Base-by-base conservation (phyloP, 2,329 filamentous ascomycete genomes). In the Colletotrichum scovillei region DNA sequence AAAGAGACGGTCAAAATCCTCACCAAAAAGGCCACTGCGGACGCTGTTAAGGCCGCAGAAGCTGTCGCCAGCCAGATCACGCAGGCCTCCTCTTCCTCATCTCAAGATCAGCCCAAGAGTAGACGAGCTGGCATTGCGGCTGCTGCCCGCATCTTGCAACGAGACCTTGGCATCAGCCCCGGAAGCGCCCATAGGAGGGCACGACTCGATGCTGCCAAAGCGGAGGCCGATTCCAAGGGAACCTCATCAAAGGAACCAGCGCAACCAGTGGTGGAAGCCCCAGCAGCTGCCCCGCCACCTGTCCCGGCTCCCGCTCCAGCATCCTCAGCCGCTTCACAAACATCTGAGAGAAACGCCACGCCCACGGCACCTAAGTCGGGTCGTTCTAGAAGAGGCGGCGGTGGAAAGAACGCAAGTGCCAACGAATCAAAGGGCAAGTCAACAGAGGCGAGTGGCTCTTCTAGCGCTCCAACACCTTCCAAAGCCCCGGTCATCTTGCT, bases 1-100 rank as follows among this genome's bases (percentile, higher is more conserved):
- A 91, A 88, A 75, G 90, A 91, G 77, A 88, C 88, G 3, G 88
- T 92, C 76, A 92, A 90, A 79, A 89, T 92, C 63, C 83, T 92
- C 7, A 91, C 89, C 32, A 90, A 92, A 81, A 89, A 90, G 77
- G 84, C 87, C 11, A 82, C 87, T 22, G 81, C 85, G 0, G 89
- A 90, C 28, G 83, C 84, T 2, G 82, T 84, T 4, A 86, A 88
- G 38, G 82, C 85, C 12, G 84, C 86, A 14, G 87, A 87, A 76
- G 77, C 81, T 11, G 82, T 82, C 7, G 79, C 85, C 11, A 81
- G 77, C 67, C 84, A 87, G 70, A 79, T 81, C 53, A 49, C 78
- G 7, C 84, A 87, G 69, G 79, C 81, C 49, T 57, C 78, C 8
- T 76, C 72, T 8, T 76, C 72, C 57, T 78, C 82, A 16, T 76